Conservation (phyloP, 768 basidiomycete species). For the Naganishia vaughanmartiniae region DNA sequence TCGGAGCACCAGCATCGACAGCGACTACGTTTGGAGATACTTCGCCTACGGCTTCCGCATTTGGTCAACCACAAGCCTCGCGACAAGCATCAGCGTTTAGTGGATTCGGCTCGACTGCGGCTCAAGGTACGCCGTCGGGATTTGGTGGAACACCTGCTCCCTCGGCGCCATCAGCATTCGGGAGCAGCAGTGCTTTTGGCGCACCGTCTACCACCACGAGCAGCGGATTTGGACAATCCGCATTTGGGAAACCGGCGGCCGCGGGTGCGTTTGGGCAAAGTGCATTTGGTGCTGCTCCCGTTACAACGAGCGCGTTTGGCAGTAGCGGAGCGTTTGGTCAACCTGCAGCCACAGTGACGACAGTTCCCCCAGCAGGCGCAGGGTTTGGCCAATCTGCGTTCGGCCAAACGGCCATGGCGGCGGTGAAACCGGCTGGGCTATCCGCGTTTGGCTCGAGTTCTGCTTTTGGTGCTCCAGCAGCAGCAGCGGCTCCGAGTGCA, state of each 20-base stretch:
- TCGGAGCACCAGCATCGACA: slow-evolving; percentile 14
- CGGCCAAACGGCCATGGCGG: not conserved
- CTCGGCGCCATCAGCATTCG: slow-evolving; percentile 9
- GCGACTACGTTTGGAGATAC: slow-evolving; percentile 17
- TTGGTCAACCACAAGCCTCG: not conserved
- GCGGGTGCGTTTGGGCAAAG: slow-evolving; percentile 25
- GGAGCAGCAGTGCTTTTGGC: slow-evolving; percentile 16
- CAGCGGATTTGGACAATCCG: slow-evolving; percentile 22
- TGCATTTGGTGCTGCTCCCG: slow-evolving; percentile 18
- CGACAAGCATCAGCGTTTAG: not conserved
- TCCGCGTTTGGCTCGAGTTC: slow-evolving; percentile 21
- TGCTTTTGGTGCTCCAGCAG: slow-evolving; percentile 11
- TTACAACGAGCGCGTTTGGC: slow-evolving; percentile 20
- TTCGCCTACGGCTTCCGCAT: not conserved
- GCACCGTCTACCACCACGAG: slow-evolving; percentile 6
- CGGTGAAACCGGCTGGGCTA: not conserved
- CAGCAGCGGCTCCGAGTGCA: not conserved
- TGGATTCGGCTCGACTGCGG: not conserved
- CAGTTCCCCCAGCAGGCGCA: not conserved
- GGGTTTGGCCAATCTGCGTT: slow-evolving; percentile 11
- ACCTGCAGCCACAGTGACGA: not conserved
- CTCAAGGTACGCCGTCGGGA: not conserved
- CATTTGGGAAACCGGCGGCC: slow-evolving; percentile 20
- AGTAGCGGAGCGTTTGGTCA: not conserved
- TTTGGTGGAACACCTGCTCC: slow-evolving; percentile 7